Percentiles rank a stretch among this genome's conserved stretches.
These are phyloP conservation scores for Picea sitchensis DNA, from an alignment of 75 land plant genomes.

Conservation along the genomic window DNA sequence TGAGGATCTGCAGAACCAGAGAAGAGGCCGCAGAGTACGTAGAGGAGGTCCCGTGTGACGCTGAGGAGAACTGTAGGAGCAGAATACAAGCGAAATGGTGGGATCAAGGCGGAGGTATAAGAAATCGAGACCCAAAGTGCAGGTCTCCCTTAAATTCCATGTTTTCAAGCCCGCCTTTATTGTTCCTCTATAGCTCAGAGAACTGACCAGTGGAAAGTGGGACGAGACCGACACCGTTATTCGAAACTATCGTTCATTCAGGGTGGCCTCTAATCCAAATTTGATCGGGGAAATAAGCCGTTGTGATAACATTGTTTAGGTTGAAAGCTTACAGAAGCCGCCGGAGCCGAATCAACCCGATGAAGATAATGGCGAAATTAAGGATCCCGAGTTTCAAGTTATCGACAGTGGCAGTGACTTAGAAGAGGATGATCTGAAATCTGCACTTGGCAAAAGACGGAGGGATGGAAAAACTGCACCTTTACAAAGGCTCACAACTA, in stretches of 20 bases:
- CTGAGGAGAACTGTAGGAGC: no score
- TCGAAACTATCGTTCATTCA: slow-evolving; percentile 65
- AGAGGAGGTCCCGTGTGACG: no score
- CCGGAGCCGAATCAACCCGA: not conserved
- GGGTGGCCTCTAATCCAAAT: slow-evolving; percentile 85
- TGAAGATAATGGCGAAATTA: no score
- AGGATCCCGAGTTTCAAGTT: no score
- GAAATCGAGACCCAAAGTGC: slow-evolving; percentile 68
- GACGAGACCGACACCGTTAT: slow-evolving; percentile 58
- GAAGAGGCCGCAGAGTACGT: no score
- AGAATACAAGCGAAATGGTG: slow-evolving; percentile 38
- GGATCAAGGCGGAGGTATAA: slow-evolving; percentile 73
- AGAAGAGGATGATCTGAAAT: slow-evolving; percentile 50
- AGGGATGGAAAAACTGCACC: slow-evolving; percentile 80
- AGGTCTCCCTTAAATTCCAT: slow-evolving; percentile 69
- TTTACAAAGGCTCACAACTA: slow-evolving; percentile 60
- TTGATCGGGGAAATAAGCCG: slow-evolving; percentile 70
- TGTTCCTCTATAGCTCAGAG: slow-evolving; percentile 41
- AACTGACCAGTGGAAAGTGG: slow-evolving; percentile 49
- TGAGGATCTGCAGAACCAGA: no score
- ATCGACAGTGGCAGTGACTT: no score
- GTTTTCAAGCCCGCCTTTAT: slow-evolving; percentile 57
- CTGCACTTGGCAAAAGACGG: slow-evolving; percentile 80
- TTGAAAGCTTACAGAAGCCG: slow-evolving; percentile 55
- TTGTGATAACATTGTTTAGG: slow-evolving; percentile 44